A percentile compares a stretch with the other conserved stretches of the same genome.
These are phyloP conservation scores for Penicillium bialowiezense DNA, from an alignment of 495 filamentous ascomycete genomes.

Conservation along the genomic window DNA sequence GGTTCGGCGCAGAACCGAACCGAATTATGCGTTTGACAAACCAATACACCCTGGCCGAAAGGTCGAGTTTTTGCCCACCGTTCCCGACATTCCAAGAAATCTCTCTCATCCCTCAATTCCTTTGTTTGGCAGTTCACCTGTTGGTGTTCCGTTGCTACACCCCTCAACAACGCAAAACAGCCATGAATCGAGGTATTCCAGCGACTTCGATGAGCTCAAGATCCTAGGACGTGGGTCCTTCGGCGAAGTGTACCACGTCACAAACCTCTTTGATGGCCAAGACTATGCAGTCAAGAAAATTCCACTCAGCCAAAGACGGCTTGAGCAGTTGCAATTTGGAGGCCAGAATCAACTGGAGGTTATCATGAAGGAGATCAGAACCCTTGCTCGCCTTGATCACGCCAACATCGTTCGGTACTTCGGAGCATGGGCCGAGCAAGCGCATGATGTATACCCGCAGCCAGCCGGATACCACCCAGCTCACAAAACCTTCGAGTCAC, in stretches of 20 bases:
- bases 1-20: constrained; percentile 8
- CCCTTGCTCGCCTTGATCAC: constrained; percentile 53
- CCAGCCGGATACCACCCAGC: constrained; percentile 16
- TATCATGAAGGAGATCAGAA: constrained; percentile 53
- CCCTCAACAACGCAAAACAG: constrained; percentile 15
- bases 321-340: constrained; percentile 45
- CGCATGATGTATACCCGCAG: constrained; percentile 23
- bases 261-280: constrained; percentile 50
- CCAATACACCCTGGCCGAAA: constrained; percentile 17
- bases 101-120: constrained; percentile 23
- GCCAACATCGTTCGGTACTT: constrained; percentile 54
- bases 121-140: constrained; percentile 35
- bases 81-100: constrained; percentile 21
- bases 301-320: constrained; percentile 43
- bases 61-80: constrained; percentile 18
- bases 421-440: constrained; percentile 51
- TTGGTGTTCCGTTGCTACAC: constrained; percentile 33
- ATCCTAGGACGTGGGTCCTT: constrained; percentile 52
- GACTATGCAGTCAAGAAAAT: constrained; percentile 56
- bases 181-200: constrained; percentile 37
- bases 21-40: constrained; percentile 14
- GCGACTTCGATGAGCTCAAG: constrained; percentile 42
- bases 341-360: constrained; percentile 45
- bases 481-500: constrained; percentile 17
- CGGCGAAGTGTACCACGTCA: constrained; percentile 51